Evolutionary conservation across 2,329 filamentous ascomycete species (phyloP).

Genomic region (Didymella lethalis): DNA sequence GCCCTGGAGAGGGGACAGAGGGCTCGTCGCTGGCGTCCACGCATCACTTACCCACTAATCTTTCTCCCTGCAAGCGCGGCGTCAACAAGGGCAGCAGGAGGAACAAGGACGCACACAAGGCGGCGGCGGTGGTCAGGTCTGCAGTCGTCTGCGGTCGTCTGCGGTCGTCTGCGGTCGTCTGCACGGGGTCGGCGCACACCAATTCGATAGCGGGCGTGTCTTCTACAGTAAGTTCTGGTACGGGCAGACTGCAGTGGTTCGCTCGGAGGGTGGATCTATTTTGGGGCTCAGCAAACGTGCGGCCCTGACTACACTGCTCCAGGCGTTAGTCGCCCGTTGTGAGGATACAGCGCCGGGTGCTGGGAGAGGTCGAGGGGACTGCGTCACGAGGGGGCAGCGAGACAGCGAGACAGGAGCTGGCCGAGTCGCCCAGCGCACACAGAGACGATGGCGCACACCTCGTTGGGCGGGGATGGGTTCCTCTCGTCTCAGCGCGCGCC

Average conservation of each 20-base stretch:
- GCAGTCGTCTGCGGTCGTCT: not conserved
- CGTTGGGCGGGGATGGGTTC: constrained; percentile 10
- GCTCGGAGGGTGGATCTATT: constrained; percentile 32
- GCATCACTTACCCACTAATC: constrained; percentile 40
- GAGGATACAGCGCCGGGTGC: constrained; percentile 19
- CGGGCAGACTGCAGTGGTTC: constrained; percentile 11
- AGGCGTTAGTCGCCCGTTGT: constrained; percentile 31
- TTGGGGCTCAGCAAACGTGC: constrained; percentile 33
- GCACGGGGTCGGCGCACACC: constrained; percentile 16
- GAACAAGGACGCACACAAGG: constrained; percentile 30
- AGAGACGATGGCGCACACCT: constrained; percentile 2
- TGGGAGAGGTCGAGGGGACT: constrained; percentile 17
- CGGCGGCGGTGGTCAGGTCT: constrained; percentile 15
- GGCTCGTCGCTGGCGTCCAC: constrained; percentile 26
- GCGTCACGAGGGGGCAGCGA: constrained; percentile 16
- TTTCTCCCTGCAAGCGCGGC: constrained; percentile 12
- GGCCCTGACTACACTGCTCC: constrained; percentile 35
- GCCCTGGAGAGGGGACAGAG: constrained; percentile 26
- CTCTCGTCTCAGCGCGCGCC: constrained; percentile 24
- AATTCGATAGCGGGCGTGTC: constrained; percentile 18
- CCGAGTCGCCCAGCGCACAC: constrained; percentile 12
- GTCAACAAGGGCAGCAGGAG: constrained; percentile 20
- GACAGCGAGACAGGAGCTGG: not conserved
- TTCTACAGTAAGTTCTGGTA: not conserved
- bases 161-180: constrained; percentile 10